These are phyloP conservation scores for Cladosporium colombiae DNA, from an alignment of 2,329 filamentous ascomycete species.

Conservation along the genomic window DNA sequence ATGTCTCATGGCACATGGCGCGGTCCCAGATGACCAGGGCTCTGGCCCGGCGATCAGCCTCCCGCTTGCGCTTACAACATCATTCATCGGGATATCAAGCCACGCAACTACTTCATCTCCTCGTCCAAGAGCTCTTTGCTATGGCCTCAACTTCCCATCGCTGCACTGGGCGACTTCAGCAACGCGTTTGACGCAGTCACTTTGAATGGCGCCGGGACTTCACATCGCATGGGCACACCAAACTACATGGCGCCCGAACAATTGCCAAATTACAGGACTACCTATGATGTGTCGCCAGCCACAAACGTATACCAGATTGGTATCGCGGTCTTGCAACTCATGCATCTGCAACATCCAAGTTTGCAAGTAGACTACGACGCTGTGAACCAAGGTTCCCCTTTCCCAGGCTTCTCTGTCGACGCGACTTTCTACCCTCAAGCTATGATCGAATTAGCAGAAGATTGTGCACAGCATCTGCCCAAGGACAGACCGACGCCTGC, in stretches of 20 bases:
- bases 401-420: not conserved
- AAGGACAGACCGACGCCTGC: not conserved
- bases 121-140: not conserved
- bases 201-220: too few relatives aligned
- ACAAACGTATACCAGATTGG: slow-evolving; percentile 13
- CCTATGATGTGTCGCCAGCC: not conserved
- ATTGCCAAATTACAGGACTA: not conserved
- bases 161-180: slow-evolving; percentile 1
- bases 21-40: slow-evolving; percentile 1
- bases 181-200: too few relatives aligned
- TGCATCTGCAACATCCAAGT: too few relatives aligned
- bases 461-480: too few relatives aligned
- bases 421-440: not conserved
- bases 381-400: too few relatives aligned
- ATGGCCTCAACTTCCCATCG: slow-evolving; percentile 5
- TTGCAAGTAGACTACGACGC: too few relatives aligned
- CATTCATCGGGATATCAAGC: slow-evolving; percentile 13
- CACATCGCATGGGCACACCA: too few relatives aligned
- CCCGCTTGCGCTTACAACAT: not conserved
- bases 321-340: not conserved
- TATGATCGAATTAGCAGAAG: not conserved
- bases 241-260: not conserved
- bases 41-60: not conserved
- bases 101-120: slow-evolving; percentile 4
- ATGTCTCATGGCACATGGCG: slow-evolving; percentile 13